Evolutionary conservation across 129 eudicot genomes (phyloP).

Genomic region (Flaveria trinervia): DNA sequence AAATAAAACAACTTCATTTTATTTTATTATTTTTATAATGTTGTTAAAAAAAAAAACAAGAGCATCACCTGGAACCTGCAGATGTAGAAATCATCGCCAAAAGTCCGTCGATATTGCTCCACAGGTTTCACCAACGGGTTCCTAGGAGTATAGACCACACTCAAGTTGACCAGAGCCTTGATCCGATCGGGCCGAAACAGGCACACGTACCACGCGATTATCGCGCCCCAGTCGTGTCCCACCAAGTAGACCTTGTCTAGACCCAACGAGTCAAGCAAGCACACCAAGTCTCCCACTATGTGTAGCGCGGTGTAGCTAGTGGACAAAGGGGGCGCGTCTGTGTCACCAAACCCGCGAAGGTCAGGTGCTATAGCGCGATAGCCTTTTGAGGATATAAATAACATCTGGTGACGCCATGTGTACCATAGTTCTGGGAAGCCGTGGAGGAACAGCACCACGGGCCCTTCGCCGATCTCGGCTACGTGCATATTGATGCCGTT

Average conservation of each 20-base stretch:
- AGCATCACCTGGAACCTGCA: slow-evolving; percentile 58
- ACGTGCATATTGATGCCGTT: slow-evolving; percentile 86
- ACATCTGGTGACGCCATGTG: slow-evolving; percentile 94
- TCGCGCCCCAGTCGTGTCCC: slow-evolving; percentile 92
- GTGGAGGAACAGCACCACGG: slow-evolving; percentile 68
- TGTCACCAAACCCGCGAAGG: slow-evolving; percentile 84
- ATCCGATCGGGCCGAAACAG: slow-evolving; percentile 65
- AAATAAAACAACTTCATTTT: background rate
- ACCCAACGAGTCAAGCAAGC: slow-evolving; percentile 55
- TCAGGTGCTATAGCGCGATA: slow-evolving; percentile 82
- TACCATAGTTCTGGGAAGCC: slow-evolving; percentile 96
- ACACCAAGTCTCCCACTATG: slow-evolving; percentile 74
- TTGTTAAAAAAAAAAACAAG: too few relatives aligned
- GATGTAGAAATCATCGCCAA: slow-evolving; percentile 65
- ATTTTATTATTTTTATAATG: background rate
- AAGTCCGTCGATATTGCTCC: slow-evolving; percentile 35
- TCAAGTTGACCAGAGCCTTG: slow-evolving; percentile 64
- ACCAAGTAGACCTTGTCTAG: slow-evolving; percentile 67
- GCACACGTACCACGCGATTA: slow-evolving; percentile 65
- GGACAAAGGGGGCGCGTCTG: slow-evolving; percentile 62
- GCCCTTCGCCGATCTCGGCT: slow-evolving; percentile 73
- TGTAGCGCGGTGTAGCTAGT: slow-evolving; percentile 71
- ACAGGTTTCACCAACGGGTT: slow-evolving; percentile 61
- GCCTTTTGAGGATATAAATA: slow-evolving; percentile 62
- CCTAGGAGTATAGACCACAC: slow-evolving; percentile 63